Conservation (phyloP, 1,284 basidiomycete species). For the Amylostereum chailletii region DNA sequence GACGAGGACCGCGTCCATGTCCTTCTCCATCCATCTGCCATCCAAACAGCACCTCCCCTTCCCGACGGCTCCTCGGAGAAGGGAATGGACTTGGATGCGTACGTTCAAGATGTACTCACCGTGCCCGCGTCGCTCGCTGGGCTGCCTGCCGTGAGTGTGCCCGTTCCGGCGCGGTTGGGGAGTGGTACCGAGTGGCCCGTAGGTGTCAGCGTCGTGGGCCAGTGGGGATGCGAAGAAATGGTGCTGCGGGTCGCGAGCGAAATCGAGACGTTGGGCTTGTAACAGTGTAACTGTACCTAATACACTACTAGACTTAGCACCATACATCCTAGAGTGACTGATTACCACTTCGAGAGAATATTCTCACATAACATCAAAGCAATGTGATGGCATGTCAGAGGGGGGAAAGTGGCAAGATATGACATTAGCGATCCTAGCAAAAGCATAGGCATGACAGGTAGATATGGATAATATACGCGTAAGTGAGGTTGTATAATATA, state of each 20-base stretch:
- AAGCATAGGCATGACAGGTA: no score
- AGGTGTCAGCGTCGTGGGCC: constrained; percentile 79
- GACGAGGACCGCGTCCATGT: constrained; percentile 55
- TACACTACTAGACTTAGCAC: no score
- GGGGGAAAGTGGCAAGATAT: no score
- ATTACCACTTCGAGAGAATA: no score
- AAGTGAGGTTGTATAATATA: no score
- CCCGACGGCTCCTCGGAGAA: constrained; percentile 5
- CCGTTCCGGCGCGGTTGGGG: constrained; percentile 26
- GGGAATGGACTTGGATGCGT: constrained; percentile 38
- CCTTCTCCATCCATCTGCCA: constrained; percentile 81
- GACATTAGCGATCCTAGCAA: no score
- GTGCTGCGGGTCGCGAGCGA: constrained; percentile 49
- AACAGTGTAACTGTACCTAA: no score
- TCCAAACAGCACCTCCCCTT: constrained; percentile 67
- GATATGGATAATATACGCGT: no score
- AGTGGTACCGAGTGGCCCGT: constrained; percentile 72
- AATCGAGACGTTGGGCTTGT: constrained; percentile 23
- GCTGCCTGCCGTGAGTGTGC: constrained; percentile 76
- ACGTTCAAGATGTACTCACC: constrained; percentile 89
- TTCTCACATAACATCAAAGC: no score
- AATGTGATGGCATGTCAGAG: no score
- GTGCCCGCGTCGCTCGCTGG: constrained; percentile 90
- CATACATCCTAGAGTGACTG: no score
- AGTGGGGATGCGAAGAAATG: constrained; percentile 81